Evolutionary conservation across 2,329 filamentous ascomycete genomes (phyloP), one percentile per base, ranked within the genome.

Genomic region (Trichoderma afroharzianum): DNA sequence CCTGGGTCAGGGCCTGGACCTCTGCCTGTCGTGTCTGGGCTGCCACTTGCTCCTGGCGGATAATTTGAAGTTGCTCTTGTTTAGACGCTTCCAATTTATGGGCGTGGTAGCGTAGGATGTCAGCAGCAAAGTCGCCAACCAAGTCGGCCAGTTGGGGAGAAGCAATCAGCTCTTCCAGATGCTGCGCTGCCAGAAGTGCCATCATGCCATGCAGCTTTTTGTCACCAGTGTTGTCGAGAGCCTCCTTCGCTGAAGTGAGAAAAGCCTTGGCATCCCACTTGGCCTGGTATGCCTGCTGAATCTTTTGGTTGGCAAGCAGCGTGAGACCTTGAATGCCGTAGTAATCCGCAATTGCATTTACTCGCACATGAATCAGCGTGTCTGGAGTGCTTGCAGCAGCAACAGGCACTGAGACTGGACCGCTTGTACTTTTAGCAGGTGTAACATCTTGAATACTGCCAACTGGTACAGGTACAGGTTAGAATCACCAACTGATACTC

Each of bases 321-420:
- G 59, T 55, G 5, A 78, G 75, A 7, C 58, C 57, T 1, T 63
- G 59, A 1, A 78, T 68, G 1, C 58, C 39, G 57, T 76, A 77
- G 64, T 76, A 72, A 24, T 78, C 71, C 4, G 72, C 74, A 47
- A 78, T 75, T 1, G 73, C 67, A 53, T 76, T 77, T 8, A 77
- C 71, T 21, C 66, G 61, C 6, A 77, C 50, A 61, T 78, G 76
- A 5, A 67, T 71, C 5, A 74, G 24, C 3, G 75, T n/a, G 64
- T 69, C 28, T 15, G 66, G 53, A 36, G 55, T 43, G 63, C 39
- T 53, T 50, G n/a, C 15, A 9, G n/a, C 7, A n/a, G 18, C 11
- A 28, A 9, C 14, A 53, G 67, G 57, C 33, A 15, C 58, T 39
- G 59, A 2, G 21, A 32, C 9, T 8, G 28, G 4, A 32, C 32